Percentiles rank a stretch among this genome's conserved stretches.
These are phyloP conservation scores for Ceratonia siliqua DNA, from an alignment of 306 rosid species.

Conservation along the genomic window DNA sequence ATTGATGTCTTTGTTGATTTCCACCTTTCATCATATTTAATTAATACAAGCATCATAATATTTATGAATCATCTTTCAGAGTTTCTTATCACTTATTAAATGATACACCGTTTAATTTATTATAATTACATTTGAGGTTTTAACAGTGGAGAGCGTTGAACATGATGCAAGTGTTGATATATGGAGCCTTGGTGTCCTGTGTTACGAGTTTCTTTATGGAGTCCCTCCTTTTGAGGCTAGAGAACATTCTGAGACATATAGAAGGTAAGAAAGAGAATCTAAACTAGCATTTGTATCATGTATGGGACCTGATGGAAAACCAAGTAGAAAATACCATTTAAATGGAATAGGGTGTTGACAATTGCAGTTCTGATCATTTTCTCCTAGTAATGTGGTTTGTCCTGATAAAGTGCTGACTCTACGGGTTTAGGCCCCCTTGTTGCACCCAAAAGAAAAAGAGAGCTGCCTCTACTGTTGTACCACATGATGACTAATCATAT, in stretches of 20 bases:
- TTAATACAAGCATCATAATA: not conserved
- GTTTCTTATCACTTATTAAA: no score
- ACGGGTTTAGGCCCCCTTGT: no score
- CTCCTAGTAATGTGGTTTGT: no score
- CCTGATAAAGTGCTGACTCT: no score
- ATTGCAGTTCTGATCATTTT: not conserved
- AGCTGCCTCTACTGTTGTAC: no score
- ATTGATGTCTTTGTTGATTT: not conserved
- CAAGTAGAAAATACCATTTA: no score
- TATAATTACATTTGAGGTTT: conserved; percentile 24
- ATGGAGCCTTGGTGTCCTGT: conserved; percentile 94
- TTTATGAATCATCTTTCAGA: not conserved
- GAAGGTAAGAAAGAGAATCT: conserved; percentile 58
- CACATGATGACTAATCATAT: no score
- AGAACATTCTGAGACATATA: conserved; percentile 92
- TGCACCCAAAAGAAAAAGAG: no score
- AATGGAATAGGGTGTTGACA: no score
- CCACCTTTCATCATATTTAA: not conserved
- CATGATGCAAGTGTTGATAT: conserved; percentile 97
- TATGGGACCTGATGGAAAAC: not conserved
- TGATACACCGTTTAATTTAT: not conserved
- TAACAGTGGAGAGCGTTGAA: conserved; percentile 91
- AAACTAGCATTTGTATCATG: not conserved
- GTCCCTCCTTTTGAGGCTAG: conserved; percentile 95
- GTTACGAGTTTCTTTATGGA: conserved; percentile 96